A percentile compares a stretch with the other conserved stretches of the same genome.
These are phyloP conservation scores for Yamadazyma conglobata DNA, from an alignment of 1,139 yeast genomes.

Conservation along the genomic window DNA sequence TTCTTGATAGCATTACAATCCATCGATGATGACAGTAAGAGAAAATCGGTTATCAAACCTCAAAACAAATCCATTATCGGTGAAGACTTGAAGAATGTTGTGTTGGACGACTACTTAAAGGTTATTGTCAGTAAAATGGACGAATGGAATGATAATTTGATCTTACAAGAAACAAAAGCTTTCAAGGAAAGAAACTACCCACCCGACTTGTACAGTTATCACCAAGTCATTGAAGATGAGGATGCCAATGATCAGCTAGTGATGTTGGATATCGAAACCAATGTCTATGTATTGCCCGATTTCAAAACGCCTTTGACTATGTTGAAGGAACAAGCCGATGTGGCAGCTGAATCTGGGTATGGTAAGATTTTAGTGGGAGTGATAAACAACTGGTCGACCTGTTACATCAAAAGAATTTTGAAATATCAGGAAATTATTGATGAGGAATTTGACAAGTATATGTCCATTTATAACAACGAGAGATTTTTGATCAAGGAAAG, in stretches of 20 bases:
- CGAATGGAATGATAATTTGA: slow-evolving; percentile 76
- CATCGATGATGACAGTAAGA: slow-evolving; percentile 17
- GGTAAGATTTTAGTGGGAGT: slow-evolving; percentile 83
- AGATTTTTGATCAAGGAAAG: slow-evolving; percentile 36
- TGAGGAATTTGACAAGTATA: slow-evolving; percentile 50
- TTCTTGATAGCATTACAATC: slow-evolving; percentile 29
- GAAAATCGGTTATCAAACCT: slow-evolving; percentile 37
- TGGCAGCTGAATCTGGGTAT: slow-evolving; percentile 84
- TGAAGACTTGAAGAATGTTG: slow-evolving; percentile 59
- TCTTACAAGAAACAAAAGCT: slow-evolving; percentile 57
- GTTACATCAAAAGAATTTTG: slow-evolving; percentile 58
- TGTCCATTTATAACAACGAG: slow-evolving; percentile 43
- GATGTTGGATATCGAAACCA: slow-evolving; percentile 61
- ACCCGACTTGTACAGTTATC: slow-evolving; percentile 56
- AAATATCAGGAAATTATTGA: slow-evolving; percentile 58
- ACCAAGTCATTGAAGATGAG: slow-evolving; percentile 40
- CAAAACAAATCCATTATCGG: slow-evolving; percentile 57
- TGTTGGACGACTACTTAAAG: slow-evolving; percentile 67
- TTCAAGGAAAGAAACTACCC: slow-evolving; percentile 63
- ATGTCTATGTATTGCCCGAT: slow-evolving; percentile 61
- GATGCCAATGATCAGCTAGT: slow-evolving; percentile 54
- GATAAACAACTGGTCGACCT: slow-evolving; percentile 65
- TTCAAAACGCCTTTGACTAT: slow-evolving; percentile 59
- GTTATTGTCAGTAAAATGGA: slow-evolving; percentile 68
- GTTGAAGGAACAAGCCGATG: slow-evolving; percentile 89